Evolutionary conservation across 805 yeast species (phyloP).

Genomic region (Candida nonsorbophila): DNA sequence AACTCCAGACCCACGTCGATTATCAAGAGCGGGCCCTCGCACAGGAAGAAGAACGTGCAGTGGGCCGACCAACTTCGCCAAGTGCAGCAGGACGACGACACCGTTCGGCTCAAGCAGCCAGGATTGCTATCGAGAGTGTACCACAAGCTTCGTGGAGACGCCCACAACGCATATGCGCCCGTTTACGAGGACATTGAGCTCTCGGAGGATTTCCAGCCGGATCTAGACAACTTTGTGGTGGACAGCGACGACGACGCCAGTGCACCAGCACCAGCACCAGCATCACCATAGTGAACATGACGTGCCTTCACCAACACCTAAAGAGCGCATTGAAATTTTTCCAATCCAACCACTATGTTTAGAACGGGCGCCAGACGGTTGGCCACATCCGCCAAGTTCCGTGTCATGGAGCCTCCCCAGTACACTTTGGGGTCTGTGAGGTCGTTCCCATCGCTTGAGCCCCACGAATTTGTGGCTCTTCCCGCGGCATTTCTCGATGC

Average conservation of each 20-base stretch:
- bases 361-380: slow-evolving; percentile 22
- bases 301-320: neutral
- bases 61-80: slow-evolving; percentile 42
- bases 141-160: slow-evolving; percentile 22
- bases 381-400: slow-evolving; percentile 23
- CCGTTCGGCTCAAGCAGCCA: slow-evolving; percentile 16
- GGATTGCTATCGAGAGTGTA: slow-evolving; percentile 35
- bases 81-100: slow-evolving; percentile 26
- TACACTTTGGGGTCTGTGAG: slow-evolving; percentile 75
- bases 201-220: slow-evolving; percentile 18
- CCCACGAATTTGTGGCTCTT: slow-evolving; percentile 70
- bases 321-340: slow-evolving; percentile 1
- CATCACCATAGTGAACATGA: no score
- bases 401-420: slow-evolving; percentile 48
- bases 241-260: slow-evolving; percentile 43
- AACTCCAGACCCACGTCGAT: slow-evolving; percentile 36
- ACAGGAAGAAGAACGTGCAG: slow-evolving; percentile 39
- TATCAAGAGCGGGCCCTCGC: slow-evolving; percentile 28
- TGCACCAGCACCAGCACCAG: neutral
- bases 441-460: slow-evolving; percentile 87
- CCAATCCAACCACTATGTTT: slow-evolving; percentile 13
- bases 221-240: slow-evolving; percentile 39
- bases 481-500: slow-evolving; percentile 63
- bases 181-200: slow-evolving; percentile 37
- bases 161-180: slow-evolving; percentile 12